Evolutionary conservation across 202 grass and related monocot species (phyloP).

Genomic region (Digitaria exilis): DNA sequence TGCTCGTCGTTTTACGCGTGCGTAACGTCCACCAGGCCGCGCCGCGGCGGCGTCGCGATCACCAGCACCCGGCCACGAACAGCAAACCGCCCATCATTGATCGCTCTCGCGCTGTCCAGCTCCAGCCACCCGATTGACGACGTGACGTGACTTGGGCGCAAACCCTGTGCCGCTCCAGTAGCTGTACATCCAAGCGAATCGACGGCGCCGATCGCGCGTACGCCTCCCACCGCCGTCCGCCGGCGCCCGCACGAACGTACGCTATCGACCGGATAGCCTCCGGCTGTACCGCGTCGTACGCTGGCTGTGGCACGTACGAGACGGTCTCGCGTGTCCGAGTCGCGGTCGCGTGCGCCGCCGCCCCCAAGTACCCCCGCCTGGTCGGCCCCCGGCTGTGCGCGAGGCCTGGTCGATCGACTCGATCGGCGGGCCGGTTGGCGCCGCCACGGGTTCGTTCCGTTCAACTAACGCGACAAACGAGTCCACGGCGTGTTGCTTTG

Average conservation of each 20-base stretch:
- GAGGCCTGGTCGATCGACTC: too few species aligned
- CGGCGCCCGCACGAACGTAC: neutral
- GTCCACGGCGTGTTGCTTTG: constrained; percentile 38
- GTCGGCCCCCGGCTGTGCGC: too few species aligned
- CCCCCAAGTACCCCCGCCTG: neutral
- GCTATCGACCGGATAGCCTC: neutral
- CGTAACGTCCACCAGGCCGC: neutral
- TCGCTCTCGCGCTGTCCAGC: neutral
- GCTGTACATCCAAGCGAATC: neutral
- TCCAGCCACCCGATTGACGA: too few species aligned
- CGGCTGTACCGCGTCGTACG: neutral
- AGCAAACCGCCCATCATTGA: constrained; percentile 19
- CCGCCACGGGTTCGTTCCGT: neutral
- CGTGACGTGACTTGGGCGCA: neutral
- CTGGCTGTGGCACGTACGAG: neutral
- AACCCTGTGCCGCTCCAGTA: neutral
- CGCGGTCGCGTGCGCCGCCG: neutral
- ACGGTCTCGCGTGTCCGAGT: neutral
- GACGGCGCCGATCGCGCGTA: neutral
- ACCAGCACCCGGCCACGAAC: neutral
- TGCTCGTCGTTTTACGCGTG: constrained; percentile 28
- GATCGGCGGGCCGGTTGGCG: too few species aligned
- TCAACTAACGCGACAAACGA: constrained; percentile 45
- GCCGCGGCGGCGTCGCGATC: too few species aligned
- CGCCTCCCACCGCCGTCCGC: neutral